Evolutionary conservation across 495 filamentous ascomycete genomes (phyloP), one percentile per base, ranked within the genome.

Genomic region (Neurospora sp.): DNA sequence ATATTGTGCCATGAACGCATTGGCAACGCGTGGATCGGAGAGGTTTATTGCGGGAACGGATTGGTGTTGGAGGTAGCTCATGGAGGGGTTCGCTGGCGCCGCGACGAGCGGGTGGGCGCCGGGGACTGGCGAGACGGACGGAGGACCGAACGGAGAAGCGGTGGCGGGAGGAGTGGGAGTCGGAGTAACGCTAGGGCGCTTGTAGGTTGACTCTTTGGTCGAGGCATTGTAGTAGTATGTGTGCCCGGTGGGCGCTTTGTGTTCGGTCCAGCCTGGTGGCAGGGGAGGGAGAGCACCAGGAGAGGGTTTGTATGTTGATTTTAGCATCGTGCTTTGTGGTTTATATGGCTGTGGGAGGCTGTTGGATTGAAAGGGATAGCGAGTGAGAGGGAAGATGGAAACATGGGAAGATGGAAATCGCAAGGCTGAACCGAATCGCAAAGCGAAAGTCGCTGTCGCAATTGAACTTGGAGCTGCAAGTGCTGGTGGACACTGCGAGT

Each of bases 141-240:
- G 54, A 36, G 28, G 28, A 66, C 54, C 54, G 28, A 66, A 66
- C 54, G 54, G 81, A 45, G 19, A 66, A 66, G 54, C 54, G 28
- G 15, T 15, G 54, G 54, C 54, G 2, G 54, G 13, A 5, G 77
- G 75, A 34, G 83, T 77, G 37, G 78, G 71, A 36, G 80, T 45
- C 43, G 78, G 73, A 39, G 82, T 70, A 7, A 81, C 77, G 72
- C 81, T 79, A 7, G 94, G 94, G 69, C 92, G 88, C 24, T 87
- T 90, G 79, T 97, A 97, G 45, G 94, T 97, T 2, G 95, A 97
- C 79, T 92, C 84, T 78, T 96, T 94, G 0, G 93, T 97, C 39
- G 86, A 82, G n/a, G 89, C 84, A 83, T 97, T 92, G 83, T 96
- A 96, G 80, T 94, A 97, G 82, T 97, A 98, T 17, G 88, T 85